Conservation (phyloP, 176 grass and related monocot species). For the Carex cristatella region DNA sequence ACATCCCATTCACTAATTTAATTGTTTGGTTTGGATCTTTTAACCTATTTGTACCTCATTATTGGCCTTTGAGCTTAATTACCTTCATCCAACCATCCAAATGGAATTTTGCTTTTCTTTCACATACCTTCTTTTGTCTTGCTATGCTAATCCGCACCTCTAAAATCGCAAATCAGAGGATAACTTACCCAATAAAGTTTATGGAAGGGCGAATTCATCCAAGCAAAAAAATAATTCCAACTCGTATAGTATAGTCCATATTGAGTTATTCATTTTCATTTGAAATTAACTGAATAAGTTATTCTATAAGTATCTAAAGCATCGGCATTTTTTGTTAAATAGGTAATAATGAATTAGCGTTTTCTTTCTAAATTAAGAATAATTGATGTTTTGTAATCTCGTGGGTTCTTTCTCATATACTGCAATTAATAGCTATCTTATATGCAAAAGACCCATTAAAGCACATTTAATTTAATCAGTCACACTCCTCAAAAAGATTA, state of each 20-base stretch:
- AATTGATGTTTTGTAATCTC: neutral
- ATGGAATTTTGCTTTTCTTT: neutral
- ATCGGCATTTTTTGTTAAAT: neutral
- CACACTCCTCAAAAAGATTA: neutral
- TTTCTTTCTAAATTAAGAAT: neutral
- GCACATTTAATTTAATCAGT: neutral
- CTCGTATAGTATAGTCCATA: neutral
- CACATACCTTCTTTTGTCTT: neutral
- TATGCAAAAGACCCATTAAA: neutral
- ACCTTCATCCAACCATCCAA: neutral
- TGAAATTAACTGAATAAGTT: neutral
- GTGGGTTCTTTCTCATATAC: neutral
- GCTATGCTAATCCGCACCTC: neutral
- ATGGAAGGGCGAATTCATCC: neutral
- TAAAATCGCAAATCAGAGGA: neutral
- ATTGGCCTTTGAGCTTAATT: neutral
- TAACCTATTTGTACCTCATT: neutral
- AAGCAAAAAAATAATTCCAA: neutral
- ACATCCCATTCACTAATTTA: neutral
- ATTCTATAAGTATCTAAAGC: neutral
- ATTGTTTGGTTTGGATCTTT: neutral
- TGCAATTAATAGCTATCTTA: neutral
- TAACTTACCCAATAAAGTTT: neutral
- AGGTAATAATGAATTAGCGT: neutral
- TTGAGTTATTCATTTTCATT: neutral